A percentile compares a stretch with the other conserved stretches of the same genome.
phyloP scores from a whole-genome alignment of 2,329 filamentous ascomycete genomes.

The Beauveria rudraprayagi region DNA sequence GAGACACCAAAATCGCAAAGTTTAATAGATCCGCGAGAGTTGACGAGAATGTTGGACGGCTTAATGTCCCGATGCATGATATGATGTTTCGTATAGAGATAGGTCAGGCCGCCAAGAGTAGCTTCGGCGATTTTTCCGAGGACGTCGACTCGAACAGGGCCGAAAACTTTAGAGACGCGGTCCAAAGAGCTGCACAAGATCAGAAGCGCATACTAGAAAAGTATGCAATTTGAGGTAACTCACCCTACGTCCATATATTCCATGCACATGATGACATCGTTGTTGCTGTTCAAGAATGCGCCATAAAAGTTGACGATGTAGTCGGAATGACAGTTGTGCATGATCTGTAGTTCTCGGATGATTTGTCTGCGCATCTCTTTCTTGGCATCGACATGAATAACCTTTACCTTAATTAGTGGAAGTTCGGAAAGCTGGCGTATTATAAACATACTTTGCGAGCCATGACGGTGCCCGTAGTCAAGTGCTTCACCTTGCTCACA shows the following conservation, averaged over 20 bases:
- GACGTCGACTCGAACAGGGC: conserved; percentile 90
- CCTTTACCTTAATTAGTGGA: conserved; percentile 40
- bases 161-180: conserved; percentile 87
- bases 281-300: conserved; percentile 90
- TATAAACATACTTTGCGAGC: conserved; percentile 70
- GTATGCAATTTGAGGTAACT: conserved; percentile 26
- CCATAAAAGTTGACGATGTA: conserved; percentile 98
- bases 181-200: conserved; percentile 67
- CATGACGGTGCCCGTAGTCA: conserved; percentile 93
- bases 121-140: conserved; percentile 96
- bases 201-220: neutral
- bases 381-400: conserved; percentile 97
- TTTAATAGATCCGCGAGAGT: conserved; percentile 91
- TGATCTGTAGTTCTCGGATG: conserved; percentile 92
- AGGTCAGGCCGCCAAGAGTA: conserved; percentile 84
- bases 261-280: conserved; percentile 99
- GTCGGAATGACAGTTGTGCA: conserved; percentile 94
- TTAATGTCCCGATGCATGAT: conserved; percentile 99
- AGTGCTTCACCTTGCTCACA: conserved; percentile 95
- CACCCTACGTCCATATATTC: conserved; percentile 99
- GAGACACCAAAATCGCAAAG: conserved; percentile 99
- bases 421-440: conserved; percentile 3
- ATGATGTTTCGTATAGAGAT: conserved; percentile 89
- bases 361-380: conserved; percentile 96
- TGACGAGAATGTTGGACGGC: conserved; percentile 93